Percentiles rank a stretch among this genome's conserved stretches.
Conservation (phyloP, 768 basidiomycete genomes). For the Leccinum longicurvipes region DNA sequence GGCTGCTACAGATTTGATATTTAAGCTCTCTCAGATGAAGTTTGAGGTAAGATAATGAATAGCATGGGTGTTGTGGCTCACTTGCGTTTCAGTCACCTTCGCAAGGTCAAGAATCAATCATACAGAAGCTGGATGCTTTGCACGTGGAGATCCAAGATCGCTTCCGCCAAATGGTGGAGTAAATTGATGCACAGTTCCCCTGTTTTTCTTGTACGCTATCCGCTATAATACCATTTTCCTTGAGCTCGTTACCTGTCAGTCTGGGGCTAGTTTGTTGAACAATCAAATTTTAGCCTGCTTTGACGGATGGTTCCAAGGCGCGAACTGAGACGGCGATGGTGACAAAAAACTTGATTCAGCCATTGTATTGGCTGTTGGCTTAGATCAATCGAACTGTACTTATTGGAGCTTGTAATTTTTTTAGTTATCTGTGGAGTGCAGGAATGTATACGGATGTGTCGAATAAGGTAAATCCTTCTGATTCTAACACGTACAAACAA, state of each 20-base stretch:
- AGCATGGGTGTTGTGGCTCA: slow-evolving; percentile 8
- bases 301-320: neutral
- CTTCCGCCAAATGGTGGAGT: slow-evolving; percentile 84
- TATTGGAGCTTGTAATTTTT: neutral
- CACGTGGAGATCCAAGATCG: slow-evolving; percentile 88
- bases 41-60: slow-evolving; percentile 68
- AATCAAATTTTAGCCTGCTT: neutral
- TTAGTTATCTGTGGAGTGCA: neutral
- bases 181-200: slow-evolving; percentile 23
- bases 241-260: neutral
- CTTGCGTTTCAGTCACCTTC: slow-evolving; percentile 67
- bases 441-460: neutral
- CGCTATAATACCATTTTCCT: slow-evolving; percentile 18
- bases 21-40: slow-evolving; percentile 99
- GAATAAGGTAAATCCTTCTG: slow-evolving; percentile 29
- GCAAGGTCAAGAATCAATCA: slow-evolving; percentile 81
- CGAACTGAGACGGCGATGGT: neutral
- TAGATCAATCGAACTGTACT: neutral
- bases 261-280: neutral
- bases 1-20: slow-evolving; percentile 82
- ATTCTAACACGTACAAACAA: slow-evolving; percentile 26
- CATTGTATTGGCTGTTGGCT: neutral
- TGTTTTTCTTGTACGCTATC: slow-evolving; percentile 18
- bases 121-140: slow-evolving; percentile 76
- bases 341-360: neutral